Evolutionary conservation across 2,329 filamentous ascomycete species (phyloP), one percentile per base, ranked within the genome.

Genomic region (Orbilia quercus): DNA sequence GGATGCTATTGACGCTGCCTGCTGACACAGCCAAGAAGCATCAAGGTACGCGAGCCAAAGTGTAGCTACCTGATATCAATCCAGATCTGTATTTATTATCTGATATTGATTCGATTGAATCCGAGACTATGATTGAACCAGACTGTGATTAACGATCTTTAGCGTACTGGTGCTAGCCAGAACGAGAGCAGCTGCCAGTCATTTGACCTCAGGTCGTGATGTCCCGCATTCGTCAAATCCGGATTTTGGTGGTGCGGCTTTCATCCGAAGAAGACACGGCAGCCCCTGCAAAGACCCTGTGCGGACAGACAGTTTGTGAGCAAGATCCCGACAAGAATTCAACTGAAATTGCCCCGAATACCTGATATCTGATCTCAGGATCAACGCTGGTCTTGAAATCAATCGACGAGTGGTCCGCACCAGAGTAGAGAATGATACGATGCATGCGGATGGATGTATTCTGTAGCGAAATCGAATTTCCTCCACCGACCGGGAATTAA

Each of bases 201-300:
- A 50, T 25, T 50, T 50, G 45, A 50, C 45, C 45, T 7, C 20
- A 25, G 2, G 22, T 2, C 16, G 12, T 6, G 16, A 20, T 9
- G n/a, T 9, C 18, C 42, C n/a, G 18, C 31, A 31, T n/a, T n/a
- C n/a, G n/a, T 20, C 11, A 9, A 42, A 42, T 40, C 36, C 31
- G 36, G 38, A 58, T 23, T 42, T 22, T 16, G 20, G 23, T n/a
- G 28, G 28, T 53, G 48, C 55, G 55, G 55, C 55, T 48, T 60
- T 60, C 55, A 60, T 48, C 55, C 55, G 55, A 59, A 57, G 36
- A 7, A 18, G 50, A 23, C 25, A 34, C 48, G 22, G 47, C 20
- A 22, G 36, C 54, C 54, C 54, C 42, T 22, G 54, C 18, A 38
- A 58, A 18, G 55, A 42, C 44, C 40, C 23, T 58, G 54, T 7